These are phyloP conservation scores for Thielaviopsis populi DNA, from an alignment of 2,329 filamentous ascomycete species.

Conservation along the genomic window DNA sequence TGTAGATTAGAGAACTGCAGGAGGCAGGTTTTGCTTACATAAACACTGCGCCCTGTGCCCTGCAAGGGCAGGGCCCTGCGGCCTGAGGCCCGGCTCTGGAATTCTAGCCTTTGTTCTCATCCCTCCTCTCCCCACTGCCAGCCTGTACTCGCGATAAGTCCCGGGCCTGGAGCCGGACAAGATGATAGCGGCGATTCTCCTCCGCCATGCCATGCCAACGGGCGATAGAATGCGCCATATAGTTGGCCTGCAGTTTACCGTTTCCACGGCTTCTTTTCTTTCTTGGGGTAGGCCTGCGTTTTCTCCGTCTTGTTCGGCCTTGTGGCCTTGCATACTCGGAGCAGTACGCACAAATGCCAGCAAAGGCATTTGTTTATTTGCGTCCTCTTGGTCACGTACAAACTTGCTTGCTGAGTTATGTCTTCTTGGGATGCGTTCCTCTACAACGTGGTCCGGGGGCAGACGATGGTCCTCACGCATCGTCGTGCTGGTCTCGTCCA, in stretches of 20 bases:
- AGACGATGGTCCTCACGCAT: too few relatives aligned
- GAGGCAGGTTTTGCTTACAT: neutral
- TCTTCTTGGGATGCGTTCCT: too few relatives aligned
- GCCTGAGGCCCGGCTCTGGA: neutral
- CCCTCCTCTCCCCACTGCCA: neutral
- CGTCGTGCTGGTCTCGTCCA: too few relatives aligned
- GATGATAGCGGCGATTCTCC: constrained; percentile 11
- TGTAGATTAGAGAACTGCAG: neutral
- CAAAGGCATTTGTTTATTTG: too few relatives aligned
- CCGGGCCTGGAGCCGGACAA: neutral
- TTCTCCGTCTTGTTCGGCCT: neutral
- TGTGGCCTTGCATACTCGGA: neutral
- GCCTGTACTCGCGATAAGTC: neutral
- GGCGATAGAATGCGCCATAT: neutral
- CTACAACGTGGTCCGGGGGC: too few relatives aligned
- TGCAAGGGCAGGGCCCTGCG: too few relatives aligned
- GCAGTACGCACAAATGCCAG: neutral
- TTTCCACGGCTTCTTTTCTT: neutral
- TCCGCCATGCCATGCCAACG: constrained; percentile 6
- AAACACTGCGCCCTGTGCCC: neutral
- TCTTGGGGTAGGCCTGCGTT: too few relatives aligned
- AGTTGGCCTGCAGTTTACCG: neutral
- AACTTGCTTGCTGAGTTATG: too few relatives aligned
- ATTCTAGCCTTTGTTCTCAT: neutral
- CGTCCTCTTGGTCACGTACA: too few relatives aligned